Percentiles rank a stretch among this genome's conserved stretches.
phyloP scores from a whole-genome alignment of 768 basidiomycete genomes.

The Boletus tylopilopsis region DNA sequence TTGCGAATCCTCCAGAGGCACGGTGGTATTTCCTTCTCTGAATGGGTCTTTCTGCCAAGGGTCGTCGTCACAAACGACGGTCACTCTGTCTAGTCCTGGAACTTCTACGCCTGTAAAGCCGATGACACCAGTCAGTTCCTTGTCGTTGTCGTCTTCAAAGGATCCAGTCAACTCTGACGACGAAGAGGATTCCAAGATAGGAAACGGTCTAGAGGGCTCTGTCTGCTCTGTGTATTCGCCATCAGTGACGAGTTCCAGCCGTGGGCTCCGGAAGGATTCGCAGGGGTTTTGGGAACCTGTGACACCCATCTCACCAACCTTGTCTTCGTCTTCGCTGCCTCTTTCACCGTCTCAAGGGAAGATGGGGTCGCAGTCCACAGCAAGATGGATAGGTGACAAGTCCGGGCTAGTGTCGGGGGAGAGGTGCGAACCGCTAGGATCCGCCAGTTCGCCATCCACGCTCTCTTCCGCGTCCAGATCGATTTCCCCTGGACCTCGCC shows the following conservation, averaged over 20 bases:
- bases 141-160: background rate
- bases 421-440: background rate
- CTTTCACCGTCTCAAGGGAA: constrained; percentile 14
- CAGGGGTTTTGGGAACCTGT: constrained; percentile 29
- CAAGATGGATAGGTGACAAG: constrained; percentile 7
- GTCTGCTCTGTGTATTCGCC: constrained; percentile 5
- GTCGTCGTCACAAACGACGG: background rate
- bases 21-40: constrained; percentile 24
- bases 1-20: constrained; percentile 5
- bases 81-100: background rate
- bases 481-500: constrained; percentile 12
- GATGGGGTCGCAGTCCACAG: background rate
- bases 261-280: constrained; percentile 20
- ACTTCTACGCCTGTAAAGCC: constrained; percentile 8
- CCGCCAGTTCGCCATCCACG: background rate
- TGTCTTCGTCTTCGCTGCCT: constrained; percentile 15
- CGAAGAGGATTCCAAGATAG: background rate
- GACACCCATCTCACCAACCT: constrained; percentile 14
- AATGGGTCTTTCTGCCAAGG: constrained; percentile 22
- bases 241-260: constrained; percentile 3
- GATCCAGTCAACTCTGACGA: background rate
- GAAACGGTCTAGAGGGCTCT: background rate
- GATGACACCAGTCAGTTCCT: constrained; percentile 4
- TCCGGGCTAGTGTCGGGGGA: background rate
- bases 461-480: constrained; percentile 14